Base-by-base conservation (phyloP, 805 yeast species). In the Metschnikowia sp. region DNA sequence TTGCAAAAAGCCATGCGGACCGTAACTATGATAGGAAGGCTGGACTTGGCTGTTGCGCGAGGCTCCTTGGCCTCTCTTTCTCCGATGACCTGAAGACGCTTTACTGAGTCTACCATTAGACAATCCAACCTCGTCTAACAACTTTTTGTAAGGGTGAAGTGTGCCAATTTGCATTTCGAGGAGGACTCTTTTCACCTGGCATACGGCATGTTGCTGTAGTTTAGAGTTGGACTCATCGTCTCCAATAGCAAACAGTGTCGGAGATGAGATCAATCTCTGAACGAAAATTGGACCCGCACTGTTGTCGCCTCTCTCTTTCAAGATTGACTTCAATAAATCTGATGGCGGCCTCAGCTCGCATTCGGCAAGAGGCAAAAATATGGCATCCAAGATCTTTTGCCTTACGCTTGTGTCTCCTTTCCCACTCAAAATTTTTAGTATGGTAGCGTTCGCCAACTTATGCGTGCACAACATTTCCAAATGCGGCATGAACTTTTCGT, bases 101-200 rank as follows among this genome's bases (percentile, higher is more conserved):
- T 72, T 55, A 41, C 62, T 62, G 38, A 69, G 52, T 41, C 74
- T 57, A 40, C 63, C 62, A 47, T 62, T 64, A 9, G 74, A 63
- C 35, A 91, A 70, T 3, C 97, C 97, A 52, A 90, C 92, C 65
- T 92, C 98, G 56, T 92, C 98, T 77, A 91, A 79, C 48, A 94
- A 72, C 54, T 96, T 82, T 61, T 88, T 87, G 66, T 88, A 88
- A 32, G 86, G 87, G 62, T 87, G 96, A 43, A 68, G 72, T 29
- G 77, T 70, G 39, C 72, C 57, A 34, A 84, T 74, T 48, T 79
- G 81, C 57, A 78, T 65, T 40, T 84, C 86, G 36, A 82, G 67
- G 48, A 91, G 69, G 7, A 83, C 78, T 39, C 76, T 70, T 51
- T 88, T 78, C 15, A 87, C 82, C 63, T 83, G 86, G 42, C 73